These are phyloP conservation scores for Aspergillus quadrilineatus DNA, from an alignment of 2,329 filamentous ascomycete genomes.

Conservation along the genomic window DNA sequence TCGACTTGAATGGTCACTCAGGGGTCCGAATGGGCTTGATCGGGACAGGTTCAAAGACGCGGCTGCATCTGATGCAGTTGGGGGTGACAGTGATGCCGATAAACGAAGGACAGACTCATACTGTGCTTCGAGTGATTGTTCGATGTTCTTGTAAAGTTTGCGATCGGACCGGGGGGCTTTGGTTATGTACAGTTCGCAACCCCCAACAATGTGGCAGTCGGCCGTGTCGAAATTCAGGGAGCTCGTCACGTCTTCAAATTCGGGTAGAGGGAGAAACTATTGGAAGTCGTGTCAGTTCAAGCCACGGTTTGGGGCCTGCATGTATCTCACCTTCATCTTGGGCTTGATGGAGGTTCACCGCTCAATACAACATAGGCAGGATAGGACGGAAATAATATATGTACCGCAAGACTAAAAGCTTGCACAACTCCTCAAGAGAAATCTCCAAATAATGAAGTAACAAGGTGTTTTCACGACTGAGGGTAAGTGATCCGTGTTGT, in stretches of 20 bases:
- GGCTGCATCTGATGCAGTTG: conserved; percentile 69
- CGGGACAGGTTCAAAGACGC: conserved; percentile 71
- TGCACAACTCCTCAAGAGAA: conserved; percentile 3
- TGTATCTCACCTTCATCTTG: conserved; percentile 15
- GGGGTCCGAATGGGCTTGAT: conserved; percentile 85
- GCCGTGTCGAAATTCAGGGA: conserved; percentile 94
- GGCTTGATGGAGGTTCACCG: not conserved
- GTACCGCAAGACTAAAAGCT: not conserved
- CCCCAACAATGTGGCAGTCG: conserved; percentile 87
- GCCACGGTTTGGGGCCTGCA: conserved; percentile 19
- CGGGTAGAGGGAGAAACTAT: conserved; percentile 86
- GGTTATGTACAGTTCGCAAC: conserved; percentile 95
- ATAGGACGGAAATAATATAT: not conserved
- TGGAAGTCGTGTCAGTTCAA: conserved; percentile 18
- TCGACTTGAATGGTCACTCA: conserved; percentile 83
- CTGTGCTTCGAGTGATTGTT: conserved; percentile 84
- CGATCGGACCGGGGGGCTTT: conserved; percentile 95
- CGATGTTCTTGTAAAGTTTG: conserved; percentile 95
- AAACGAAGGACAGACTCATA: conserved; percentile 85
- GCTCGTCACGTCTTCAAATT: conserved; percentile 87
- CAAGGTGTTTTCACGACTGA: conserved; percentile 7
- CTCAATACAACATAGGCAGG: not conserved
- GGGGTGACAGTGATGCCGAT: conserved; percentile 82
- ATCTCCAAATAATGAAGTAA: conserved; percentile 1
- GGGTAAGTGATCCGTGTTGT: conserved; percentile 21